These are phyloP conservation scores for Magnaporthiopsis poae DNA, from an alignment of 2,329 filamentous ascomycete genomes.

Conservation along the genomic window DNA sequence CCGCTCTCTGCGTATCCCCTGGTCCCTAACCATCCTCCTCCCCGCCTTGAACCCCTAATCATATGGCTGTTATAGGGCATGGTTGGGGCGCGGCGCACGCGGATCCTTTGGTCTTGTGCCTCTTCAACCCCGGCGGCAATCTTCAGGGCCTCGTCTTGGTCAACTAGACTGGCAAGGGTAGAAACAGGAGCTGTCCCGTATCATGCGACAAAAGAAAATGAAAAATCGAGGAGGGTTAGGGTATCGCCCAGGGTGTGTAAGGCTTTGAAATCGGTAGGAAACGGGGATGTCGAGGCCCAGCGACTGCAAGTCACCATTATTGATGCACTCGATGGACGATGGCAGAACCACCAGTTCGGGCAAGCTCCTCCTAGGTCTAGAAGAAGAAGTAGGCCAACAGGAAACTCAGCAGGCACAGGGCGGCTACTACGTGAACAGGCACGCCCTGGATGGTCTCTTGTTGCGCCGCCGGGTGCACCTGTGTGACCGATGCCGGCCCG, in stretches of 20 bases:
- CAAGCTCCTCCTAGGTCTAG: conserved; percentile 33
- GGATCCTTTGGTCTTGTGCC: background rate
- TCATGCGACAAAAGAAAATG: background rate
- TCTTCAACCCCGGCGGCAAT: background rate
- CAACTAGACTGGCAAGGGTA: background rate
- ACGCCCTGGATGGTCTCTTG: conserved; percentile 61
- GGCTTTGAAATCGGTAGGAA: background rate
- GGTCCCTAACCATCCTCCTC: background rate
- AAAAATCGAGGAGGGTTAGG: background rate
- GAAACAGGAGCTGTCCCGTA: background rate
- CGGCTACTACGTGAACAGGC: conserved; percentile 73
- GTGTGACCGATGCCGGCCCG: conserved; percentile 1
- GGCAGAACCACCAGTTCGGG: background rate
- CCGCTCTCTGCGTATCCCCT: background rate
- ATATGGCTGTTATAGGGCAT: background rate
- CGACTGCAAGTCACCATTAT: background rate
- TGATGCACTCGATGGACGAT: background rate
- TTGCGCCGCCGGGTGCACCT: conserved; percentile 9
- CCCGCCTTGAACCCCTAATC: background rate
- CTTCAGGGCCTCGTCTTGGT: background rate
- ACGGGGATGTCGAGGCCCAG: background rate
- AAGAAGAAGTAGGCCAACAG: conserved; percentile 94
- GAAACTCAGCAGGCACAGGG: conserved; percentile 81
- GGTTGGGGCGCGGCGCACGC: background rate
- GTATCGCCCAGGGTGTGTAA: background rate